phyloP scores from a whole-genome alignment of 495 filamentous ascomycete species.

The Oidiodendron maius region DNA sequence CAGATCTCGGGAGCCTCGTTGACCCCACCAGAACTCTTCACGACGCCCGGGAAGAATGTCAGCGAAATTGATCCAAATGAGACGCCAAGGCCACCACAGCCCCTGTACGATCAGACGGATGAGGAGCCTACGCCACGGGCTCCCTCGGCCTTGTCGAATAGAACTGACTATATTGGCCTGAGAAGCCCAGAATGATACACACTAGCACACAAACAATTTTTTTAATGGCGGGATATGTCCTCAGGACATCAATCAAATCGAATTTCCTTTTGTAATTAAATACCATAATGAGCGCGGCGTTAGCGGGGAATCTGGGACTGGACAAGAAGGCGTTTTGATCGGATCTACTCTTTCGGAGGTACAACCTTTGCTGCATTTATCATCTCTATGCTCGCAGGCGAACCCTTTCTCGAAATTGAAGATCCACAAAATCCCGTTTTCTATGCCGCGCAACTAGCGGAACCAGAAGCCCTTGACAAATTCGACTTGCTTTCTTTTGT shows the following conservation, averaged over 20 bases:
- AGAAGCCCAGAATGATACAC: neutral
- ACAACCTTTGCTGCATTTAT: slow-evolving; percentile 19
- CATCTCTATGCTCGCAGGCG: slow-evolving; percentile 1
- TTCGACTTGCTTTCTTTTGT: slow-evolving; percentile 5
- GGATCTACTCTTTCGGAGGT: neutral
- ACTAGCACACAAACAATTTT: slow-evolving; percentile 2
- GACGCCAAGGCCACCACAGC: slow-evolving; percentile 17
- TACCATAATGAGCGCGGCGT: slow-evolving; percentile 11
- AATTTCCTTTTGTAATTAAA: slow-evolving; percentile 2
- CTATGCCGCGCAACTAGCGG: neutral
- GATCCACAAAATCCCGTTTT: neutral
- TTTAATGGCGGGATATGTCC: neutral
- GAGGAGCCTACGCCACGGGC: slow-evolving; percentile 25
- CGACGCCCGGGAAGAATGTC: slow-evolving; percentile 25
- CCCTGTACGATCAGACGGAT: slow-evolving; percentile 4
- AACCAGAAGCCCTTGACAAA: neutral
- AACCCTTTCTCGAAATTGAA: neutral
- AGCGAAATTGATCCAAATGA: slow-evolving; percentile 32
- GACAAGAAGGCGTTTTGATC: slow-evolving; percentile 8
- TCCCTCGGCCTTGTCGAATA: slow-evolving; percentile 13
- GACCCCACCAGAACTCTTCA: slow-evolving; percentile 38
- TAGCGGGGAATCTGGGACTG: slow-evolving; percentile 2
- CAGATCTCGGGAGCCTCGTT: slow-evolving; percentile 23
- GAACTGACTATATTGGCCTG: slow-evolving; percentile 6
- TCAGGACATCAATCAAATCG: neutral